Conservation (phyloP, 2,329 filamentous ascomycete species). For the Mycosphaerelloides madeirae region DNA sequence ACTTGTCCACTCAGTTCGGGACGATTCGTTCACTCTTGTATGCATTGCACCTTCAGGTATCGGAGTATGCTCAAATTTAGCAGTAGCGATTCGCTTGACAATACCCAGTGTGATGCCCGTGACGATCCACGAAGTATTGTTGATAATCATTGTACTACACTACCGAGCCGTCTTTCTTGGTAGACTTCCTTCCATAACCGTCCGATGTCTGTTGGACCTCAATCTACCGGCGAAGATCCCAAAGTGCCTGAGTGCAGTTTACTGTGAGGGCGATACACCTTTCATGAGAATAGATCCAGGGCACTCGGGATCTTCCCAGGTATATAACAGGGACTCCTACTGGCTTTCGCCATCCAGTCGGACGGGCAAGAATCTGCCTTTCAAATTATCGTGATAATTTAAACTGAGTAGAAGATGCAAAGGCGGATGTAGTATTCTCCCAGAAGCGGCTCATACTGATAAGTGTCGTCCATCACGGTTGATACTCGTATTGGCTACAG, state of each 20-base stretch:
- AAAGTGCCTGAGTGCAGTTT: constrained; percentile 1
- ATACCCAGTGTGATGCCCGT: background rate
- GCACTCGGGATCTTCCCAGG: background rate
- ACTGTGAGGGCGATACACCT: background rate
- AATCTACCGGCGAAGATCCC: background rate
- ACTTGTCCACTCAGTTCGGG: background rate
- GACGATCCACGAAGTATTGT: background rate
- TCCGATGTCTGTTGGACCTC: background rate
- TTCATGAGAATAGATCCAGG: background rate
- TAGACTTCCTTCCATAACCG: background rate
- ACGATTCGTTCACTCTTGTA: background rate
- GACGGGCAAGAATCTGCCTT: background rate
- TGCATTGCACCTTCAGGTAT: background rate
- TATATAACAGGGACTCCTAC: constrained; percentile 1
- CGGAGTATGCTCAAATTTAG: background rate
- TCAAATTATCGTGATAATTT: background rate
- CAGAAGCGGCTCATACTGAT: background rate
- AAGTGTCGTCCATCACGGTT: background rate
- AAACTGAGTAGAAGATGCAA: background rate
- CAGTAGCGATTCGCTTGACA: background rate
- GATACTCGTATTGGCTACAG: too few relatives aligned
- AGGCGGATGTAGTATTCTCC: background rate
- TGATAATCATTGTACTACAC: background rate
- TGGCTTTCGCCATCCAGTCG: background rate
- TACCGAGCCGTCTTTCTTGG: background rate